phyloP scores from a whole-genome alignment of 257 asterid species.

The Galeopsis tetrahit region DNA sequence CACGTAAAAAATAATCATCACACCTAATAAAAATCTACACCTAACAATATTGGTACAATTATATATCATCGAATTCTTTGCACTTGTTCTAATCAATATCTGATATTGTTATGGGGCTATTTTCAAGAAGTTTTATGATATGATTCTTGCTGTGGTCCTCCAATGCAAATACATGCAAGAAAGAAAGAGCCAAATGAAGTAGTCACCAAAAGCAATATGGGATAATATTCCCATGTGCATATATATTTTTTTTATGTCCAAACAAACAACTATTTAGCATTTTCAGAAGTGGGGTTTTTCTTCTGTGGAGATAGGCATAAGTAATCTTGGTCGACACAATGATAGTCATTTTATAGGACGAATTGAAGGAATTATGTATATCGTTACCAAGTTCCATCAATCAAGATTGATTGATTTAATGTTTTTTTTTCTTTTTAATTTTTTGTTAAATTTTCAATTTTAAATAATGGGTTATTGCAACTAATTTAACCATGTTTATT shows the following conservation, averaged over 20 bases:
- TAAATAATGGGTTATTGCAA: neutral
- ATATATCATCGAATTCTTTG: constrained; percentile 11
- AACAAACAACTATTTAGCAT: constrained; percentile 12
- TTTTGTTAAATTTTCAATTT: neutral
- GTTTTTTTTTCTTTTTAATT: too few species aligned
- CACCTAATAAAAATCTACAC: too few species aligned
- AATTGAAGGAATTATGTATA: neutral
- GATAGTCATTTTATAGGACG: neutral
- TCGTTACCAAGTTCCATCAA: constrained; percentile 17
- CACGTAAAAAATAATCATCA: too few species aligned
- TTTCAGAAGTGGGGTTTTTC: constrained; percentile 9
- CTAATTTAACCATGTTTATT: neutral
- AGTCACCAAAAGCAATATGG: constrained; percentile 5
- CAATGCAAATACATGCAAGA: neutral
- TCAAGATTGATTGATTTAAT: constrained; percentile 16
- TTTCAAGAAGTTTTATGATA: neutral
- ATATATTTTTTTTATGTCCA: neutral
- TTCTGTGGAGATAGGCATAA: neutral
- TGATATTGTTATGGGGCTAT: constrained; percentile 1
- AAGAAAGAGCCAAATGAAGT: constrained; percentile 26
- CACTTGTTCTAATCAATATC: neutral
- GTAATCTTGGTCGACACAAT: constrained; percentile 3
- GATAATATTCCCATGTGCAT: constrained; percentile 36
- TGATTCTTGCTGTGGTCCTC: constrained; percentile 28
- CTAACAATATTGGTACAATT: too few species aligned